Evolutionary conservation across 2,329 filamentous ascomycete genomes (phyloP).

Genomic region (Aspergillus novoparasiticus): DNA sequence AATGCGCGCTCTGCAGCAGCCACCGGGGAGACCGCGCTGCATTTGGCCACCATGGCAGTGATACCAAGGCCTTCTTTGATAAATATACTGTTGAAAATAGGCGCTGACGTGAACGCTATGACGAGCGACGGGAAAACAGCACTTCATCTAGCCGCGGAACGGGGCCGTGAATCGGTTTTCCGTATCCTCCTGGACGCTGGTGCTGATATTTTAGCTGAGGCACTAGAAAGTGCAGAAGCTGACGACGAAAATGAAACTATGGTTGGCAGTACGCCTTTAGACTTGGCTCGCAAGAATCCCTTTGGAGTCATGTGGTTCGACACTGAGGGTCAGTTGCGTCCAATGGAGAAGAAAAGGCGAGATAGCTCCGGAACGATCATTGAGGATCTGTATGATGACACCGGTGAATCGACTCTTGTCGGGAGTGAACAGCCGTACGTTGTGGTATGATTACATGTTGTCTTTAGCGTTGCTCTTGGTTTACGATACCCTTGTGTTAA

Average conservation of each 20-base stretch:
- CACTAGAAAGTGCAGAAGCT: constrained; percentile 9
- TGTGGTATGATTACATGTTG: too few species aligned
- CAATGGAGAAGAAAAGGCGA: constrained; percentile 10
- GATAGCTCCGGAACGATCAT: constrained; percentile 22
- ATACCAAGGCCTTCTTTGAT: constrained; percentile 23
- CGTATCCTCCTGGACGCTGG: constrained; percentile 27
- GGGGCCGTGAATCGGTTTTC: constrained; percentile 29
- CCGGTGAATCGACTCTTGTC: too few species aligned
- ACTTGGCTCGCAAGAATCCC: constrained; percentile 27
- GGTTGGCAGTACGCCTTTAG: neutral
- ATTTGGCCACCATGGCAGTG: constrained; percentile 26
- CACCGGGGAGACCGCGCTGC: constrained; percentile 28
- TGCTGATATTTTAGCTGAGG: constrained; percentile 25
- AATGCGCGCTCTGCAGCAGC: constrained; percentile 19
- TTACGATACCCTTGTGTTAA: too few species aligned
- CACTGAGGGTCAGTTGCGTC: constrained; percentile 18
- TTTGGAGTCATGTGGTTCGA: constrained; percentile 27
- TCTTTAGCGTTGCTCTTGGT: too few species aligned
- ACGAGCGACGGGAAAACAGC: constrained; percentile 26
- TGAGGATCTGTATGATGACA: too few species aligned
- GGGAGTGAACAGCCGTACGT: too few species aligned
- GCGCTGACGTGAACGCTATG: constrained; percentile 23
- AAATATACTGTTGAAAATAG: constrained; percentile 24
- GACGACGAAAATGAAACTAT: neutral
- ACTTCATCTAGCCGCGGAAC: constrained; percentile 31